Conservation (phyloP, 1,284 basidiomycete species). For the Tetrapyrgos nigripes region DNA sequence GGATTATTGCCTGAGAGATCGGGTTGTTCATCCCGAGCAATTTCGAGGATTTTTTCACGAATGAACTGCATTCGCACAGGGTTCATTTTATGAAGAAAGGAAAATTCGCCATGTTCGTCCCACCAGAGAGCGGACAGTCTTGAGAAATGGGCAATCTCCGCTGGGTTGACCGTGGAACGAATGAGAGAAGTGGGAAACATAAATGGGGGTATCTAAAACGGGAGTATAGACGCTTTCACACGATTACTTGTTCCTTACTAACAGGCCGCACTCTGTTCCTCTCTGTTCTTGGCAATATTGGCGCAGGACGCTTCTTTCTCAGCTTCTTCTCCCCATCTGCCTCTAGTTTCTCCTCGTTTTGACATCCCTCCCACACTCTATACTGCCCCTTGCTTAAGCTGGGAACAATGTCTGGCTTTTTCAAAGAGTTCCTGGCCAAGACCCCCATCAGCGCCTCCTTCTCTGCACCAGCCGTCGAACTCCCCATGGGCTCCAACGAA, state of each 20-base stretch:
- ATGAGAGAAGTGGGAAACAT: conserved; percentile 16
- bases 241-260: too few species aligned
- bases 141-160: conserved; percentile 94
- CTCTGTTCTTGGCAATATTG: too few species aligned
- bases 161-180: conserved; percentile 63
- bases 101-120: conserved; percentile 94
- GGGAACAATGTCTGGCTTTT: conserved; percentile 30
- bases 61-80: conserved; percentile 89
- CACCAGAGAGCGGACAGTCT: conserved; percentile 94
- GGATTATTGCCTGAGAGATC: conserved; percentile 30
- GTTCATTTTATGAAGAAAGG: conserved; percentile 95
- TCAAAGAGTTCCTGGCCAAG: conserved; percentile 36
- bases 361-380: too few species aligned
- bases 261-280: too few species aligned
- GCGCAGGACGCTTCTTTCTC: too few species aligned
- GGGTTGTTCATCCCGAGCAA: conserved; percentile 58
- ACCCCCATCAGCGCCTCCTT: conserved; percentile 29
- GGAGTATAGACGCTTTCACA: too few species aligned
- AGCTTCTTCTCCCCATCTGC: too few species aligned
- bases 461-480: conserved; percentile 27
- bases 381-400: too few species aligned
- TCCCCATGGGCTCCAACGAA: conserved; percentile 37
- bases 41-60: conserved; percentile 76
- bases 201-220: not conserved
- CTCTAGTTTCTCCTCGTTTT: too few species aligned